Conservation (phyloP, 306 rosid genomes). For the Acacia acuminata region DNA sequence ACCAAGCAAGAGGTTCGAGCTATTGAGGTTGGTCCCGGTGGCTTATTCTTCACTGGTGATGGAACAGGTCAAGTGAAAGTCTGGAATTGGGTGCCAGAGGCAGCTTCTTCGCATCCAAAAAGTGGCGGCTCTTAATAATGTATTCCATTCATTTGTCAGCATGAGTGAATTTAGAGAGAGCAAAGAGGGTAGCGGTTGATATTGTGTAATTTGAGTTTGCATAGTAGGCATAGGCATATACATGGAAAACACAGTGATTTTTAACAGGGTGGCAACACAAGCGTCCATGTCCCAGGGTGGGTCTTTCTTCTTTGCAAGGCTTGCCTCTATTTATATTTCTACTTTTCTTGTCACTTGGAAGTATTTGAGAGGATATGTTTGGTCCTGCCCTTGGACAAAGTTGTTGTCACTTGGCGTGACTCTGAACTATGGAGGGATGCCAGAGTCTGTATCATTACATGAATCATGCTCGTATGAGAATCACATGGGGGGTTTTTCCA, state of each 20-base stretch:
- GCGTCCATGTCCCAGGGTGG: background rate
- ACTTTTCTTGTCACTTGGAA: background rate
- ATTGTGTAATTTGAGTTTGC: conserved; percentile 22
- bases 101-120: conserved; percentile 41
- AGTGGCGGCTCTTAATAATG: background rate
- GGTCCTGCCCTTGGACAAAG: background rate
- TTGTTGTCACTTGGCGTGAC: background rate
- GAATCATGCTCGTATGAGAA: background rate
- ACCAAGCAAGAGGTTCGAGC: conserved; percentile 79
- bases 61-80: conserved; percentile 90
- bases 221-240: conserved; percentile 31
- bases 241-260: conserved; percentile 27
- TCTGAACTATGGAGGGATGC: background rate
- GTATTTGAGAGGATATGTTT: background rate
- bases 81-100: conserved; percentile 72
- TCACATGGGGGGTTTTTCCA: background rate
- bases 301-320: background rate
- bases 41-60: conserved; percentile 90
- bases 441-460: conserved; percentile 22
- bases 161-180: conserved; percentile 29
- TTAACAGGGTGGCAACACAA: conserved; percentile 4
- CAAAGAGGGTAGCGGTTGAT: background rate
- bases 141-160: conserved; percentile 11
- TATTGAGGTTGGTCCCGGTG: conserved; percentile 77
- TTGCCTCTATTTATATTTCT: background rate